A percentile compares a stretch with the other conserved stretches of the same genome.
These are phyloP conservation scores for Linnemannia schmuckeri DNA, from an alignment of 192 early-diverging fungal species.

Conservation along the genomic window DNA sequence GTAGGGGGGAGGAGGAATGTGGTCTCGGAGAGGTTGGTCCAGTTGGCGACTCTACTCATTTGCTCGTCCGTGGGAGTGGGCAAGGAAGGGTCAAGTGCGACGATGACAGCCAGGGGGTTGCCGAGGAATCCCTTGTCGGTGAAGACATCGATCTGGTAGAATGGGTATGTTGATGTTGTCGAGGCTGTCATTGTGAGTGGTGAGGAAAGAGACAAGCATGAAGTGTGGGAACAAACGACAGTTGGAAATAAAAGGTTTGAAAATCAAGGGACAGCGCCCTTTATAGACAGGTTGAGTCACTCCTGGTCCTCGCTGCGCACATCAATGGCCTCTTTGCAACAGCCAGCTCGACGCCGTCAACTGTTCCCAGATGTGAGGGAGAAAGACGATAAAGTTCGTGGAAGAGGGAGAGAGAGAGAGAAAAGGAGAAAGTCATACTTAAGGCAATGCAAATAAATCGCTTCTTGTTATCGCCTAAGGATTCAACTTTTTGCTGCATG, in stretches of 20 bases:
- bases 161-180: conserved; percentile 13
- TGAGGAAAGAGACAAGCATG: not conserved
- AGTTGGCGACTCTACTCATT: conserved; percentile 20
- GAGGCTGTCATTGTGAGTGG: not conserved
- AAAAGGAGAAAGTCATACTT: no score
- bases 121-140: conserved; percentile 26
- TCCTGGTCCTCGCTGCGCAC: no score
- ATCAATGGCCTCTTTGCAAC: no score
- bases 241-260: not conserved
- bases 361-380: no score
- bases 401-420: no score
- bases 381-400: no score
- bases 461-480: no score
- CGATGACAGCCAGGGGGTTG: conserved; percentile 35
- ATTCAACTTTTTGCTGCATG: no score
- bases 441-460: no score
- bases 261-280: no score
- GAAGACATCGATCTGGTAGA: conserved; percentile 43
- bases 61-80: conserved; percentile 17
- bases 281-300: no score
- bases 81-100: conserved; percentile 23
- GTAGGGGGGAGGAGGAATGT: conserved; percentile 37
- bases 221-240: not conserved
- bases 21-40: conserved; percentile 44
- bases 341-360: no score